phyloP scores from a whole-genome alignment of 805 yeast species.

The Yarrowia sp. region DNA sequence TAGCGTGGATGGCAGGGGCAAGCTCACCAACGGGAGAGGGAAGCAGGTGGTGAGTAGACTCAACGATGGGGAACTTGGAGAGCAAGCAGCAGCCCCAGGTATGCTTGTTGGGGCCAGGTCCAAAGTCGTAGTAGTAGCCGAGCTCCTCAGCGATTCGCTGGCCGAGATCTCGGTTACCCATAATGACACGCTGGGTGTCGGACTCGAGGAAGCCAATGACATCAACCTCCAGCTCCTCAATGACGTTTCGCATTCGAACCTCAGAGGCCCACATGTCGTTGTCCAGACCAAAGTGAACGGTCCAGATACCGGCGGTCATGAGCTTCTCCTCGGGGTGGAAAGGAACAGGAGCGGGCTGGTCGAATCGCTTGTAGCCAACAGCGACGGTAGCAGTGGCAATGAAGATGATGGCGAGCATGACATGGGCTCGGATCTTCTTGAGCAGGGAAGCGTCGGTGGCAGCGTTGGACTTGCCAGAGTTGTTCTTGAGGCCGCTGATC shows the following conservation, averaged over 20 bases:
- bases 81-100: slow-evolving; percentile 97
- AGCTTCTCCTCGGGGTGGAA: slow-evolving; percentile 71
- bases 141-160: slow-evolving; percentile 90
- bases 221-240: slow-evolving; percentile 86
- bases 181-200: slow-evolving; percentile 90
- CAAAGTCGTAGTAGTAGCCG: slow-evolving; percentile 94
- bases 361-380: slow-evolving; percentile 64
- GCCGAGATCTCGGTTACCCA: slow-evolving; percentile 95
- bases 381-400: slow-evolving; percentile 58
- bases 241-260: slow-evolving; percentile 82
- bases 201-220: slow-evolving; percentile 89
- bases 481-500: slow-evolving; percentile 18
- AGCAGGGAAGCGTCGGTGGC: slow-evolving; percentile 43
- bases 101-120: slow-evolving; percentile 97
- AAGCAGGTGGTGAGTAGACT: slow-evolving; percentile 86
- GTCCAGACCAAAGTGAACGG: slow-evolving; percentile 95
- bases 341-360: slow-evolving; percentile 68
- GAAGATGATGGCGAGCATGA: slow-evolving; percentile 48
- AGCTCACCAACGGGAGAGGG: slow-evolving; percentile 98
- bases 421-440: slow-evolving; percentile 44
- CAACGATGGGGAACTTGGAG: slow-evolving; percentile 91
- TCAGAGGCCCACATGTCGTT: slow-evolving; percentile 99
- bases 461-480: slow-evolving; percentile 38
- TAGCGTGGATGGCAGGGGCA: slow-evolving; percentile 98
- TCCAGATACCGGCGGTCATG: slow-evolving; percentile 97